These are phyloP conservation scores for Colletotrichum coccodes DNA, from an alignment of 2,329 filamentous ascomycete genomes.

Conservation along the genomic window DNA sequence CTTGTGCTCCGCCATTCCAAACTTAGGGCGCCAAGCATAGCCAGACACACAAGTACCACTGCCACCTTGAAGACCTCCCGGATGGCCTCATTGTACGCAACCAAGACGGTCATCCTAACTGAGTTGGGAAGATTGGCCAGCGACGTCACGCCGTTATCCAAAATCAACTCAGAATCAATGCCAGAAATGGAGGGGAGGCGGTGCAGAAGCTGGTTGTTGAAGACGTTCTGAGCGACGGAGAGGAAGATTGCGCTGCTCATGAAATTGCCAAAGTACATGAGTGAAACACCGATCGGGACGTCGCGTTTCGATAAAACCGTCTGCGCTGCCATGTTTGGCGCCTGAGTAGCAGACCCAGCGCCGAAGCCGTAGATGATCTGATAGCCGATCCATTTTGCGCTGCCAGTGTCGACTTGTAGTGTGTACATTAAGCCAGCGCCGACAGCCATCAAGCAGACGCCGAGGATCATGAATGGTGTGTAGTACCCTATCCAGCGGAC, in stretches of 20 bases:
- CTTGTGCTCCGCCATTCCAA: slow-evolving; percentile 63
- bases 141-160: slow-evolving; percentile 47
- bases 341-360: slow-evolving; percentile 49
- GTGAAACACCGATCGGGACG: slow-evolving; percentile 56
- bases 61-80: slow-evolving; percentile 64
- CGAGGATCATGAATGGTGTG: slow-evolving; percentile 53
- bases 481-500: slow-evolving; percentile 55
- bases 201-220: slow-evolving; percentile 56
- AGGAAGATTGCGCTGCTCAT: slow-evolving; percentile 60
- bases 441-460: slow-evolving; percentile 46
- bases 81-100: slow-evolving; percentile 67
- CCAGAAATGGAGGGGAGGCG: slow-evolving; percentile 48
- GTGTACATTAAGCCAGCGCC: slow-evolving; percentile 48
- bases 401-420: slow-evolving; percentile 40
- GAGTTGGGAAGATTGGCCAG: background rate
- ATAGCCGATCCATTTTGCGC: slow-evolving; percentile 40
- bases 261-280: slow-evolving; percentile 55
- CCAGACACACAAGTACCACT: slow-evolving; percentile 58
- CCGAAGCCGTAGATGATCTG: slow-evolving; percentile 39
- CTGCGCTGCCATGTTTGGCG: slow-evolving; percentile 55
- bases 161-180: slow-evolving; percentile 43
- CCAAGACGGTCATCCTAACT: slow-evolving; percentile 19
- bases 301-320: slow-evolving; percentile 52
- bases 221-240: slow-evolving; percentile 60
- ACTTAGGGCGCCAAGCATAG: slow-evolving; percentile 58